phyloP scores from a whole-genome alignment of 2,329 filamentous ascomycete species.

The Bipolaris sorokiniana region DNA sequence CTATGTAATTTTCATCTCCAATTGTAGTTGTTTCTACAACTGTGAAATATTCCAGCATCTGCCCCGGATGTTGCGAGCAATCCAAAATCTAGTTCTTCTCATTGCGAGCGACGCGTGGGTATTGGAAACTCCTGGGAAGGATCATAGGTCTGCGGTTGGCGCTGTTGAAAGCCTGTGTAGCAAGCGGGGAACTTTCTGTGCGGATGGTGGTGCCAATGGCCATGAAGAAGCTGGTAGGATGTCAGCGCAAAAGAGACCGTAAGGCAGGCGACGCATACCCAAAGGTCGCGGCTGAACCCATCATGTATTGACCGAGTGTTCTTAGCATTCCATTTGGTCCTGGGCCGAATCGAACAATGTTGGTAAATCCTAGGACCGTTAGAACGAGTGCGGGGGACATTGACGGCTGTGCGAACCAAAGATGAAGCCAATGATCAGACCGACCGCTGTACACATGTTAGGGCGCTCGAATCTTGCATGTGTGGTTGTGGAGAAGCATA shows the following conservation, averaged over 20 bases:
- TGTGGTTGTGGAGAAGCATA: conserved; percentile 60
- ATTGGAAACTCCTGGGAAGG: conserved; percentile 53
- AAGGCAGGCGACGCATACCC: conserved; percentile 65
- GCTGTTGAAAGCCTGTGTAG: conserved; percentile 76
- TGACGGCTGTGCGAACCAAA: conserved; percentile 68
- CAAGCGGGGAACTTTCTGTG: conserved; percentile 80
- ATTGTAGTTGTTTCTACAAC: conserved; percentile 28
- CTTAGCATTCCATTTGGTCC: conserved; percentile 93
- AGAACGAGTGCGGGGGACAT: conserved; percentile 18
- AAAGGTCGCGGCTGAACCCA: conserved; percentile 92
- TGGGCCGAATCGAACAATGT: conserved; percentile 93
- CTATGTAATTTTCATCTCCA: conserved; percentile 16
- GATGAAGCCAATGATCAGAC: conserved; percentile 96
- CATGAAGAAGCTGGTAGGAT: conserved; percentile 83
- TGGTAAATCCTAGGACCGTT: conserved; percentile 73
- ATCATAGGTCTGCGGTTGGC: conserved; percentile 75
- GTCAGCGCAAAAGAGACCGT: conserved; percentile 22
- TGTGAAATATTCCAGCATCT: conserved; percentile 6
- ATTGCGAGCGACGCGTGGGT: conserved; percentile 29
- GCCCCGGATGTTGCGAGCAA: neutral
- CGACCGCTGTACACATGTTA: conserved; percentile 72
- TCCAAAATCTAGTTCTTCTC: conserved; percentile 37
- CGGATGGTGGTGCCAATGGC: conserved; percentile 96
- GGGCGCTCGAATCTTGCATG: conserved; percentile 1
- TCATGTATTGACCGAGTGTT: conserved; percentile 95